These are phyloP conservation scores for Fusarium pseudocircinatum DNA, from an alignment of 2,329 filamentous ascomycete species.

Conservation along the genomic window DNA sequence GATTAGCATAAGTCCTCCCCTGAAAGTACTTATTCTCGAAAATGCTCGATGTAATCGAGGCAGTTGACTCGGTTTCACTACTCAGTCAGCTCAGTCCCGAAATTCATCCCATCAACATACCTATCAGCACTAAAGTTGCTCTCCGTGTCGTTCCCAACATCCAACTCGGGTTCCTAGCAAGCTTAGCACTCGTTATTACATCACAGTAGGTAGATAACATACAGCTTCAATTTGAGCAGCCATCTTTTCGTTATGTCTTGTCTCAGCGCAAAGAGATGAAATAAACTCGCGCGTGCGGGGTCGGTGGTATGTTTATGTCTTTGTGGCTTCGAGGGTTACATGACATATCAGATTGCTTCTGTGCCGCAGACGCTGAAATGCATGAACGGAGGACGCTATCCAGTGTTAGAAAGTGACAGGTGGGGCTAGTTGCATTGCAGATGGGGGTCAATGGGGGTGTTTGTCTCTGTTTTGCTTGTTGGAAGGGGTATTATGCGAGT, in stretches of 20 bases:
- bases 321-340: not conserved
- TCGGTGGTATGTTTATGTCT: not conserved
- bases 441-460: not conserved
- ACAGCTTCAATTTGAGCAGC: slow-evolving; percentile 20
- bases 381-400: not conserved
- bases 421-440: not conserved
- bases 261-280: too few species aligned
- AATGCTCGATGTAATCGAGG: slow-evolving; percentile 38
- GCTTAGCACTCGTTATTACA: not conserved
- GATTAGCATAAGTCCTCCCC: slow-evolving; percentile 35
- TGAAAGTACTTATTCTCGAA: slow-evolving; percentile 37
- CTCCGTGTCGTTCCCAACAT: slow-evolving; percentile 4
- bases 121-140: slow-evolving; percentile 19
- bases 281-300: not conserved
- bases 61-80: slow-evolving; percentile 28
- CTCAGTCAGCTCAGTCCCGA: not conserved
- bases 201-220: not conserved
- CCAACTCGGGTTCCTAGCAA: slow-evolving; percentile 20
- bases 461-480: not conserved
- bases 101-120: not conserved
- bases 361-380: not conserved
- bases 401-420: slow-evolving; percentile 5
- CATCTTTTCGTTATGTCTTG: not conserved
- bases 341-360: not conserved
- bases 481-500: not conserved